Evolutionary conservation across 2,329 filamentous ascomycete species (phyloP).

Genomic region (Metarhizium brunneum): DNA sequence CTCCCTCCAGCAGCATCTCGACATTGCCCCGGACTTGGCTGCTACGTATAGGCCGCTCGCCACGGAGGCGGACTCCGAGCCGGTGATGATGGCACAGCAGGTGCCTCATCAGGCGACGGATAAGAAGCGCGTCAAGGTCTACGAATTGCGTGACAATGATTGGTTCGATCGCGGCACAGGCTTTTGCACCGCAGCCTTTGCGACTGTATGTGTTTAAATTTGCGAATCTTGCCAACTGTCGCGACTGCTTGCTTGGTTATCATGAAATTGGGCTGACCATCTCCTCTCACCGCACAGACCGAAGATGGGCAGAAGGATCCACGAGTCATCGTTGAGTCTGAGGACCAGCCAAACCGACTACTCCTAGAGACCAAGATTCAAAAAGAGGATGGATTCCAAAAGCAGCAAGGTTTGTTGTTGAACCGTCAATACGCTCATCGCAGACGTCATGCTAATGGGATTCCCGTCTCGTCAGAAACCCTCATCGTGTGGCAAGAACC

Average conservation of each 20-base stretch:
- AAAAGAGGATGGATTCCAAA: conserved; percentile 94
- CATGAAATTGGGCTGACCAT: not conserved
- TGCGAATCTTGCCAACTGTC: not conserved
- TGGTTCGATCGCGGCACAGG: conserved; percentile 98
- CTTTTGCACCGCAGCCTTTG: conserved; percentile 74
- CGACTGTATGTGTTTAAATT: conserved; percentile 49
- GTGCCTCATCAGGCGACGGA: conserved; percentile 61
- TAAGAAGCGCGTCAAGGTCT: conserved; percentile 88
- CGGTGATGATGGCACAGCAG: conserved; percentile 62
- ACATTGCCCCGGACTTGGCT: conserved; percentile 43
- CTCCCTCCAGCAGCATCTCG: conserved; percentile 51
- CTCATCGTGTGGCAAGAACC: conserved; percentile 97
- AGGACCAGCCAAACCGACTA: conserved; percentile 77
- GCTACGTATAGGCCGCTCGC: conserved; percentile 39
- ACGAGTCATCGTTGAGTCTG: conserved; percentile 82
- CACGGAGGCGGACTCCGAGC: conserved; percentile 46
- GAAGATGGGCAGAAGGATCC: conserved; percentile 66
- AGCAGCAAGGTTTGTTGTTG: conserved; percentile 71
- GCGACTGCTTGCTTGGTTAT: not conserved
- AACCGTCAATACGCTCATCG: not conserved
- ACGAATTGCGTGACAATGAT: conserved; percentile 96
- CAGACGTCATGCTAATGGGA: not conserved
- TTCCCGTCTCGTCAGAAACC: conserved; percentile 54
- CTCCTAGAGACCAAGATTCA: conserved; percentile 83
- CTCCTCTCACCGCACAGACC: conserved; percentile 27